These are phyloP conservation scores for Bullera alba DNA, from an alignment of 768 basidiomycete species.

Conservation along the genomic window DNA sequence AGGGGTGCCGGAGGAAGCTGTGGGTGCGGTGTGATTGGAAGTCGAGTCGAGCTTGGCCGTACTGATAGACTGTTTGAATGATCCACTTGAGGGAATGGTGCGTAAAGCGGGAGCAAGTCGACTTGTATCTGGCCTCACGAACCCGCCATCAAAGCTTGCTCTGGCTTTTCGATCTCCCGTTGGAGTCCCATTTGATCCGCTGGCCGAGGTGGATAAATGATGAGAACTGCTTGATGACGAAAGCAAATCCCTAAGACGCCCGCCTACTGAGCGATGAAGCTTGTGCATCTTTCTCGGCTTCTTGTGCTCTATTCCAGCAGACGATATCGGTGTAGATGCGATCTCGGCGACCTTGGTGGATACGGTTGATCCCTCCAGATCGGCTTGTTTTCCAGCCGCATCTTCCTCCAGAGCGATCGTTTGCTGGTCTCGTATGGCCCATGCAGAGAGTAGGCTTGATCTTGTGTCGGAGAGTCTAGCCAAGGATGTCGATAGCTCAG, in stretches of 20 bases:
- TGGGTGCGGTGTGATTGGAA: slow-evolving; percentile 1
- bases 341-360: neutral
- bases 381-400: slow-evolving; percentile 8
- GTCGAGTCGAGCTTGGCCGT: no score
- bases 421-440: slow-evolving; percentile 26
- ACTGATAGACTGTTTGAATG: no score
- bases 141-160: slow-evolving; percentile 13
- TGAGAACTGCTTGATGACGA: slow-evolving; percentile 17
- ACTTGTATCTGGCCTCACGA: neutral
- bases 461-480: slow-evolving; percentile 15
- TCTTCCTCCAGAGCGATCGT: slow-evolving; percentile 21
- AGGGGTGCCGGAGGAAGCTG: neutral
- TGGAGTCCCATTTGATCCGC: no score
- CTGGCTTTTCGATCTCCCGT: slow-evolving; percentile 2
- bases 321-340: slow-evolving; percentile 10
- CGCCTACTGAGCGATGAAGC: slow-evolving; percentile 32
- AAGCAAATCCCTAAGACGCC: slow-evolving; percentile 27
- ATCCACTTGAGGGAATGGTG: no score
- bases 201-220: neutral
- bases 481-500: slow-evolving; percentile 14
- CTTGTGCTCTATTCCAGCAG: slow-evolving; percentile 19
- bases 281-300: slow-evolving; percentile 30
- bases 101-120: neutral
- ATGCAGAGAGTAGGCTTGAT: slow-evolving; percentile 19
- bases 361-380: neutral